phyloP scores from a whole-genome alignment of 2,329 filamentous ascomycete species.

The Colletotrichum cuscutae region DNA sequence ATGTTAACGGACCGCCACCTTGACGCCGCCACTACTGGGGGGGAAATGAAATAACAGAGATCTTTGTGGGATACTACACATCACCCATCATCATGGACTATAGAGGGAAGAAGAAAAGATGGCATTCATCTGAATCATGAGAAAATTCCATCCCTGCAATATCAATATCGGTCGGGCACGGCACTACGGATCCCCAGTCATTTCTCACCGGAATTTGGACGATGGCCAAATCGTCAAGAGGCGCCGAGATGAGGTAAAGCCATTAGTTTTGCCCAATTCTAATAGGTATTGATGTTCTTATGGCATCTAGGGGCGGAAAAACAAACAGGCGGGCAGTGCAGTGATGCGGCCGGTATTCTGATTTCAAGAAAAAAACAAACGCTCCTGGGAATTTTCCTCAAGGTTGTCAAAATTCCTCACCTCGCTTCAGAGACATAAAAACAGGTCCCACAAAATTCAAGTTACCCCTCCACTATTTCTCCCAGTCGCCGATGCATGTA shows the following conservation, averaged over 20 bases:
- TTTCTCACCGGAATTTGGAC: not conserved
- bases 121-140: not conserved
- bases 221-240: not conserved
- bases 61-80: not conserved
- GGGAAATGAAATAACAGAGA: not conserved
- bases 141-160: not conserved
- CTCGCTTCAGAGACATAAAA: not conserved
- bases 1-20: not conserved
- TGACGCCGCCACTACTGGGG: not conserved
- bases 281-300: constrained; percentile 2
- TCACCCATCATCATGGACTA: not conserved
- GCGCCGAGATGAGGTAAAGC: too few species aligned
- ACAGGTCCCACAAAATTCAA: constrained; percentile 19
- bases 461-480: not conserved
- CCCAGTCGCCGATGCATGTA: constrained; percentile 10
- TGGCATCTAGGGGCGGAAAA: constrained; percentile 5
- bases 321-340: constrained; percentile 7
- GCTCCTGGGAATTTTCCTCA: constrained; percentile 5
- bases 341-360: constrained; percentile 17
- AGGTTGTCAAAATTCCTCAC: constrained; percentile 18
- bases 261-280: constrained; percentile 3
- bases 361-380: constrained; percentile 11
- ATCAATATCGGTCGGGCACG: not conserved
- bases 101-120: not conserved
- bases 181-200: not conserved